Conservation (phyloP, 139 green algal species). For the Mesostigma viride region DNA sequence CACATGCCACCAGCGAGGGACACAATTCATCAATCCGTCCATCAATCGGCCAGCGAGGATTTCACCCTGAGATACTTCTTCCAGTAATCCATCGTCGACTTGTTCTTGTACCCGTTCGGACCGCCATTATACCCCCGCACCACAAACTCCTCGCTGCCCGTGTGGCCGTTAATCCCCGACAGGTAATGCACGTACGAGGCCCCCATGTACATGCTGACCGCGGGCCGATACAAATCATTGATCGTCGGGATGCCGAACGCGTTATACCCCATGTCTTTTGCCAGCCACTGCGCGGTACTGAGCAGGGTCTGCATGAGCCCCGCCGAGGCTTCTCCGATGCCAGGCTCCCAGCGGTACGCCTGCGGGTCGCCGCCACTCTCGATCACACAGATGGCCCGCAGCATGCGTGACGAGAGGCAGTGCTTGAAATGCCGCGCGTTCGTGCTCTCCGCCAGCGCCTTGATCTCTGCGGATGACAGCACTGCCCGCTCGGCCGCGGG, state of each 20-base stretch:
- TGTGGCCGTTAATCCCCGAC: background rate
- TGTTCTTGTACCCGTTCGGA: background rate
- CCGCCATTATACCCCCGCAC: background rate
- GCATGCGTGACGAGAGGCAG: background rate
- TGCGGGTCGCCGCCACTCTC: background rate
- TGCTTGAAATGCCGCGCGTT: background rate
- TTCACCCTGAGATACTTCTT: background rate
- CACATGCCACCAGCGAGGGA: no score
- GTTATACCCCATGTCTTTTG: background rate
- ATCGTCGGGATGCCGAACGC: background rate
- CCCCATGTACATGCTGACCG: background rate
- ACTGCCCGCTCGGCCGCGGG: no score
- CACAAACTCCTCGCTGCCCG: background rate
- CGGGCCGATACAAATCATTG: background rate
- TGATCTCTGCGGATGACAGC: background rate
- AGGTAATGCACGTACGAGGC: background rate
- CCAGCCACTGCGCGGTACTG: background rate
- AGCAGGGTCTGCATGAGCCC: background rate
- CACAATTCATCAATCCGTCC: no score
- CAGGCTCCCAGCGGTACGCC: background rate
- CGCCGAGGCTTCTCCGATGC: background rate
- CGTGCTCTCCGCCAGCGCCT: background rate
- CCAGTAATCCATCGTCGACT: background rate
- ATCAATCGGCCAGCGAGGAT: no score
- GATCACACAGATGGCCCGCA: background rate